Evolutionary conservation across 768 basidiomycete species (phyloP).

Genomic region (Termitomyces sp.): DNA sequence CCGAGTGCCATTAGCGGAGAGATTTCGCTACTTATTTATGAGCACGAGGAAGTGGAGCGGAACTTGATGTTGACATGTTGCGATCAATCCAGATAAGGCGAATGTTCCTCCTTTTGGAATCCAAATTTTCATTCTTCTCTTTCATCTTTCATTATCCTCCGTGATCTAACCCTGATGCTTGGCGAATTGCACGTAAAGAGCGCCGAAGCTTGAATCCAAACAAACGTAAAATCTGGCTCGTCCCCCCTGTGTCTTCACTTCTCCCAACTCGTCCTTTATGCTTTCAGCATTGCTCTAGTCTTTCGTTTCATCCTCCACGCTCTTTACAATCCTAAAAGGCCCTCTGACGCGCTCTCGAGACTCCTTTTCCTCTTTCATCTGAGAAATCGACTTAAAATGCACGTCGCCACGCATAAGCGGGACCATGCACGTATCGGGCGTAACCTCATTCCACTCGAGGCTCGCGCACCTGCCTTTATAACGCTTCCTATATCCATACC

Average conservation of each 20-base stretch:
- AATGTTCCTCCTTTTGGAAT: constrained; percentile 1
- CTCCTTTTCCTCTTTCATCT: background rate
- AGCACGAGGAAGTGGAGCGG: constrained; percentile 6
- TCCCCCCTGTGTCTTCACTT: background rate
- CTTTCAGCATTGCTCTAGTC: background rate
- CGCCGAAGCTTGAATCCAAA: constrained; percentile 6
- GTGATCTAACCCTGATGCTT: background rate
- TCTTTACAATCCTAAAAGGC: constrained; percentile 10
- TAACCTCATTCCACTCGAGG: constrained; percentile 10
- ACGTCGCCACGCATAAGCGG: constrained; percentile 1
- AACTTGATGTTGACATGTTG: background rate
- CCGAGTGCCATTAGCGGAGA: background rate
- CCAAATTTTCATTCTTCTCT: background rate
- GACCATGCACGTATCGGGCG: constrained; percentile 7
- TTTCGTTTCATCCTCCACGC: constrained; percentile 10
- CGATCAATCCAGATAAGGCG: constrained; percentile 1
- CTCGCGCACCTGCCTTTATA: constrained; percentile 36
- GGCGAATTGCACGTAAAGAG: constrained; percentile 1
- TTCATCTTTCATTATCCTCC: background rate
- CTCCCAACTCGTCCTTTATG: background rate
- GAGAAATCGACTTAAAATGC: constrained; percentile 6
- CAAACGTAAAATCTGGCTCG: background rate
- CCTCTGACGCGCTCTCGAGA: background rate
- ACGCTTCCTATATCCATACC: constrained; percentile 34
- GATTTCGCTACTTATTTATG: background rate